phyloP scores from a whole-genome alignment of 2,329 filamentous ascomycete genomes.

The Claviceps fusiformis region DNA sequence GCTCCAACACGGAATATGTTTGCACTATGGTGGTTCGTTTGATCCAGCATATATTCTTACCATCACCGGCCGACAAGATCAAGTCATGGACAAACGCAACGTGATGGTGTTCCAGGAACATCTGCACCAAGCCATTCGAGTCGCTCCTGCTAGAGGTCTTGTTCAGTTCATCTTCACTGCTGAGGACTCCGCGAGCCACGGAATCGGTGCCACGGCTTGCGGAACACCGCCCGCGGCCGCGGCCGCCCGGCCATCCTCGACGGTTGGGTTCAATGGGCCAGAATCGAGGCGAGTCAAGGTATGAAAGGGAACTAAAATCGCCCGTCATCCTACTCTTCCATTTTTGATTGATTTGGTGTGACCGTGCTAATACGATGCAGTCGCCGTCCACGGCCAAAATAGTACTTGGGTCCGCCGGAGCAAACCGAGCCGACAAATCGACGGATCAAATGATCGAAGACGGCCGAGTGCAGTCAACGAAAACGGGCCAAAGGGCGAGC shows the following conservation, averaged over 20 bases:
- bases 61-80: conserved; percentile 54
- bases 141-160: conserved; percentile 52
- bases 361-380: neutral
- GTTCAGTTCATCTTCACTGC: conserved; percentile 56
- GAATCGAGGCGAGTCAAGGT: neutral
- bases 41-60: conserved; percentile 70
- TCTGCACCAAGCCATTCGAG: conserved; percentile 56
- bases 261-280: neutral
- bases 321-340: neutral
- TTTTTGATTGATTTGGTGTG: neutral
- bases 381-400: neutral
- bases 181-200: conserved; percentile 59
- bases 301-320: neutral
- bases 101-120: conserved; percentile 64
- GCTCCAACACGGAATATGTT: conserved; percentile 60
- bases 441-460: neutral
- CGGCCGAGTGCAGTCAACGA: neutral
- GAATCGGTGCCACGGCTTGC: conserved; percentile 54
- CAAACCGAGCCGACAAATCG: neutral
- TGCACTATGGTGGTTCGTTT: conserved; percentile 62
- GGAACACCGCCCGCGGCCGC: conserved; percentile 25
- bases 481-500: neutral
- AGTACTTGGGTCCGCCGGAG: neutral
- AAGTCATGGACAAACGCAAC: conserved; percentile 67
- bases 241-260: neutral